A percentile compares a stretch with the other conserved stretches of the same genome.
Evolutionary conservation across 164 flowering plant species (phyloP).

Genomic region (Brasenia schreberi): DNA sequence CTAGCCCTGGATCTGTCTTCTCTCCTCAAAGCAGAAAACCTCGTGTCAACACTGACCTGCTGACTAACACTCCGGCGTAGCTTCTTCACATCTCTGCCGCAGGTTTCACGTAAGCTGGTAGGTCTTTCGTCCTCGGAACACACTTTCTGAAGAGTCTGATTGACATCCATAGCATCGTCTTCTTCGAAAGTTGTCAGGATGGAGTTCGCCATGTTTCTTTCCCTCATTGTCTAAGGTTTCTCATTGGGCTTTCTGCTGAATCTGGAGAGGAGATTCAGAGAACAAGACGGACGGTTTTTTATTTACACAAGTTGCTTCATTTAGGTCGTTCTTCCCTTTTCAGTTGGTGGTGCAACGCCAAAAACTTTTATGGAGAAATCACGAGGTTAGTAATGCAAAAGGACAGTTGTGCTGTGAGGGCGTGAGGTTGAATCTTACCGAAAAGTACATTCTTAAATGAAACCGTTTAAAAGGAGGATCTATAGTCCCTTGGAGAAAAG

Average conservation of each 20-base stretch:
- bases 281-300: background rate
- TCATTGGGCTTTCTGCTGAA: background rate
- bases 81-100: constrained; percentile 18
- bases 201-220: background rate
- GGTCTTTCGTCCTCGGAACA: background rate
- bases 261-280: background rate
- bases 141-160: background rate
- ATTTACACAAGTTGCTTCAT: background rate
- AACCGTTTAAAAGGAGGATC: too few species aligned
- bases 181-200: background rate
- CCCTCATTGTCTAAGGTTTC: background rate
- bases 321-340: background rate
- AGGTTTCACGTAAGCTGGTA: background rate
- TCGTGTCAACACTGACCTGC: constrained; percentile 91
- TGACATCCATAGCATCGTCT: background rate
- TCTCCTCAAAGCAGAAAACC: constrained; percentile 52
- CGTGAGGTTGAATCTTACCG: too few species aligned
- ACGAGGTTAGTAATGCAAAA: too few species aligned
- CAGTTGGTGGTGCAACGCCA: too few species aligned
- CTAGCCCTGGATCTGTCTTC: constrained; percentile 27
- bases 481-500: too few species aligned
- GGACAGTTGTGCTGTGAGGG: too few species aligned
- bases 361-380: too few species aligned
- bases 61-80: constrained; percentile 33
- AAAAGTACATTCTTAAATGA: too few species aligned